These are phyloP conservation scores for Rhizophagus prolifer DNA, from an alignment of 192 early-diverging fungal species.

Conservation along the genomic window DNA sequence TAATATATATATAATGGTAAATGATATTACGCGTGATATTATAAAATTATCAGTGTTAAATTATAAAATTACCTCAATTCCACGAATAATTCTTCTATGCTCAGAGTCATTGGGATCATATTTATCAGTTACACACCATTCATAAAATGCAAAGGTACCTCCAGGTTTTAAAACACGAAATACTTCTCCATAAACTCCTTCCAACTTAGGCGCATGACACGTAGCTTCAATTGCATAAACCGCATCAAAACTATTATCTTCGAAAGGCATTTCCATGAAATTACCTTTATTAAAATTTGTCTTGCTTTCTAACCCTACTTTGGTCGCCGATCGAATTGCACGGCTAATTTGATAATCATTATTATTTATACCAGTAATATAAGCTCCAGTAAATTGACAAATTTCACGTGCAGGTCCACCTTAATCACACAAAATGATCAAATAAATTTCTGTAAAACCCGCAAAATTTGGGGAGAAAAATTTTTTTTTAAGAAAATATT, in stretches of 20 bases:
- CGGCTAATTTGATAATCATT: constrained; percentile 92
- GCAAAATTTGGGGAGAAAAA: no score
- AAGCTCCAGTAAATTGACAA: constrained; percentile 83
- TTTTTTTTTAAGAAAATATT: neutral
- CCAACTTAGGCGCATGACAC: constrained; percentile 82
- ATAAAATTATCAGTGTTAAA: neutral
- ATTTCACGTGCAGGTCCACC: constrained; percentile 94
- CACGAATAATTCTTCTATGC: constrained; percentile 75
- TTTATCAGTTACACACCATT: constrained; percentile 92
- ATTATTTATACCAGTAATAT: constrained; percentile 94
- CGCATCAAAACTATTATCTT: constrained; percentile 77
- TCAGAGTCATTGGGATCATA: constrained; percentile 75
- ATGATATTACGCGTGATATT: neutral
- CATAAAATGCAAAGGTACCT: constrained; percentile 88
- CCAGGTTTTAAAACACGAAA: constrained; percentile 94
- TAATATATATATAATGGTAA: neutral
- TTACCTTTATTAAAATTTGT: constrained; percentile 71
- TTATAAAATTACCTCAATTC: constrained; percentile 64
- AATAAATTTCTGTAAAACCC: no score
- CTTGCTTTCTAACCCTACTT: constrained; percentile 59
- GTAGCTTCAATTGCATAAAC: constrained; percentile 97
- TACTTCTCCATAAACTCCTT: constrained; percentile 85
- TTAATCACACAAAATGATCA: constrained; percentile 18
- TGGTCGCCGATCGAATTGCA: constrained; percentile 69
- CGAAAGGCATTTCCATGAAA: constrained; percentile 89